Base-by-base conservation (phyloP, 2,329 filamentous ascomycete genomes). In the Plectosphaerella cucumerina region DNA sequence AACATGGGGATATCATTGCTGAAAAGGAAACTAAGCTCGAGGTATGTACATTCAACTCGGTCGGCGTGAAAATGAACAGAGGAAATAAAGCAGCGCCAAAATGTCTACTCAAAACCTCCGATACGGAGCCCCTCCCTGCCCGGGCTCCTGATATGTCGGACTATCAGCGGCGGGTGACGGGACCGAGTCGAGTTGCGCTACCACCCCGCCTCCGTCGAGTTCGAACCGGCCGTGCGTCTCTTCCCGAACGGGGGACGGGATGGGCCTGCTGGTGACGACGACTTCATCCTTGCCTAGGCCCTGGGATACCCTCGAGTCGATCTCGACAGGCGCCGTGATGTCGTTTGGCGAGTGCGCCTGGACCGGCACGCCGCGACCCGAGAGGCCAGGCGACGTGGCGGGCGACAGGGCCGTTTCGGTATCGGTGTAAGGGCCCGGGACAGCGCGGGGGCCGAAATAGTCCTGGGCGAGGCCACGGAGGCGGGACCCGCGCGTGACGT, bases 281-380 rank as follows among this genome's bases (percentile, higher is more conserved):
- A 39, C 54, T 51, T 37, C 53, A 59, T 52, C 15, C 56, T 50
- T 14, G 58, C 50, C n/a, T n/a, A 50, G 59, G 46, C 52, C 56
- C 56, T 3, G 57, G 4, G 20, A 31, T 9, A 47, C 50, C 45
- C 47, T 56, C 44, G 73, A 72, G 53, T 74, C 78, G 12, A 84
- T 78, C 67, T 84, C 81, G 3, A 83, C 77, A 4, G 80, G 73
- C 18, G 67, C 68, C 1, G 70, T 63, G 39, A 81, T 78, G 57
- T 81, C 77, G 10, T 67, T 70, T 4, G 78, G 78, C 14, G 65
- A 67, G 12, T 77, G 65, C 8, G 80, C 77, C 43, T 62, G 61
- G 20, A 69, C 49, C 3, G 74, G 72, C 20, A 78, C 74, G 1
- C 71, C 71, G 33, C 68, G 63, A n/a, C 56, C 56, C n/a, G 54